A percentile compares a stretch with the other conserved stretches of the same genome.
phyloP scores from a whole-genome alignment of 1,284 basidiomycete species.

The Entoloma clypeatum region DNA sequence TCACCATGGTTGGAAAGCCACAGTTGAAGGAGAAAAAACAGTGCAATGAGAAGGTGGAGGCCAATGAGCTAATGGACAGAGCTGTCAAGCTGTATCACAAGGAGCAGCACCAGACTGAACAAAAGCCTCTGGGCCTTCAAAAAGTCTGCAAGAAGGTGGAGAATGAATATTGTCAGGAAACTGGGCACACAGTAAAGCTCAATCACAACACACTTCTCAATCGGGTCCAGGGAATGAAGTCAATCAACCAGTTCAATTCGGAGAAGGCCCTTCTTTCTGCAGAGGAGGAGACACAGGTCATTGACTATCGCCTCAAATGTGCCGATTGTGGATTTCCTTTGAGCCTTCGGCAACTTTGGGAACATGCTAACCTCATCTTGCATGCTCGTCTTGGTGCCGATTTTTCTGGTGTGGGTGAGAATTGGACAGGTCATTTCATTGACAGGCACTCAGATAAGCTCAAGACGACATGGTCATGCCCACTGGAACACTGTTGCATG shows the following conservation, averaged over 20 bases:
- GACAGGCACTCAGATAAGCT: conserved; percentile 28
- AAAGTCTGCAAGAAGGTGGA: neutral
- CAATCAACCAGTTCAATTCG: conserved; percentile 18
- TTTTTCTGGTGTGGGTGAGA: conserved; percentile 35
- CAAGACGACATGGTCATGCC: conserved; percentile 22
- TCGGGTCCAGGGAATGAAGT: conserved; percentile 18
- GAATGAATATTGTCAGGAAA: neutral
- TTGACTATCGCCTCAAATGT: conserved; percentile 24
- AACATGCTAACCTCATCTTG: conserved; percentile 28
- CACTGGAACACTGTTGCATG: conserved; percentile 29
- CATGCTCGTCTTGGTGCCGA: conserved; percentile 20
- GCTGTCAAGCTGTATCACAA: too few relatives aligned
- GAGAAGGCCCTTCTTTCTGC: conserved; percentile 22
- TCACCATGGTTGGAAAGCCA: too few relatives aligned
- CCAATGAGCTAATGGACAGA: too few relatives aligned
- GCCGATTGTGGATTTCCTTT: conserved; percentile 34
- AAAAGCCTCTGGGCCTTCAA: too few relatives aligned
- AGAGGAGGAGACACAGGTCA: conserved; percentile 25
- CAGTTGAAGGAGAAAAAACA: too few relatives aligned
- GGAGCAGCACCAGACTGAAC: too few relatives aligned
- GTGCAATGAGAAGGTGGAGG: too few relatives aligned
- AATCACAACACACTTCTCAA: conserved; percentile 13
- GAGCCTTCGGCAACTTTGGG: conserved; percentile 27
- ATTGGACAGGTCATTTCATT: conserved; percentile 36
- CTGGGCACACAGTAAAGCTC: conserved; percentile 8